Evolutionary conservation across 2,329 filamentous ascomycete genomes (phyloP), one percentile per base, ranked within the genome.

Genomic region (Tolypocladium pustulatum): DNA sequence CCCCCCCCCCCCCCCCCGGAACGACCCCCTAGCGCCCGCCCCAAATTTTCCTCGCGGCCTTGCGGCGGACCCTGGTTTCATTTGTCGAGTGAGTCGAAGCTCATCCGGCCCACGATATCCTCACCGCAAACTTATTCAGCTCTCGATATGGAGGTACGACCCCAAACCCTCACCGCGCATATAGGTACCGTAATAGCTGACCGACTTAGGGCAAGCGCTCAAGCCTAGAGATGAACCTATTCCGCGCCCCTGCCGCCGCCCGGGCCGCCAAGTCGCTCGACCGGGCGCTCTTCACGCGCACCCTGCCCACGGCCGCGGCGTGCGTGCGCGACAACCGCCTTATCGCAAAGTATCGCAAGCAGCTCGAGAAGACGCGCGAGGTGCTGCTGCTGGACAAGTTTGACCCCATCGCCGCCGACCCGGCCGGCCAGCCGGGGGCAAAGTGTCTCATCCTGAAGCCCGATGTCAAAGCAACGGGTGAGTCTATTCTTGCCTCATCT

Each of bases 181-280:
- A 25, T 5, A 22, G 10, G 32, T 34, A 34, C 9, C 32, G 2
- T 13, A 25, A 9, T 25, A 4, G 9, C 49, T 52, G 27, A 52
- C 30, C 15, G 4, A 22, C n/a, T 17, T 36, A 61, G 59, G 40
- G 46, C 61, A 61, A 62, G 43, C 59, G 64, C 61, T 63, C 66
- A 46, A 64, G 66, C 53, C 58, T 69, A 30, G 73, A 76, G 54
- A 85, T 84, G 81, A 77, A 75, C 62, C 69, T 83, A 56, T 90
- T 96, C 72, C 85, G 87, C 64, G 90, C 91, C 54, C 91, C 92
- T 30, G 79, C 91, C 60, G 71, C 68, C 38, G 87, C 93, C 66
- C 88, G 89, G 71, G 86, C 87, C 60, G 89, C 90, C 77, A 86
- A 86, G 69, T 82, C 83, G 55, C 84, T 99, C 63, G 92, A 99